Percentiles rank a stretch among this genome's conserved stretches.
These are phyloP conservation scores for Phytophthora cactorum DNA, from an alignment of 352 stramenopile species.

Conservation along the genomic window DNA sequence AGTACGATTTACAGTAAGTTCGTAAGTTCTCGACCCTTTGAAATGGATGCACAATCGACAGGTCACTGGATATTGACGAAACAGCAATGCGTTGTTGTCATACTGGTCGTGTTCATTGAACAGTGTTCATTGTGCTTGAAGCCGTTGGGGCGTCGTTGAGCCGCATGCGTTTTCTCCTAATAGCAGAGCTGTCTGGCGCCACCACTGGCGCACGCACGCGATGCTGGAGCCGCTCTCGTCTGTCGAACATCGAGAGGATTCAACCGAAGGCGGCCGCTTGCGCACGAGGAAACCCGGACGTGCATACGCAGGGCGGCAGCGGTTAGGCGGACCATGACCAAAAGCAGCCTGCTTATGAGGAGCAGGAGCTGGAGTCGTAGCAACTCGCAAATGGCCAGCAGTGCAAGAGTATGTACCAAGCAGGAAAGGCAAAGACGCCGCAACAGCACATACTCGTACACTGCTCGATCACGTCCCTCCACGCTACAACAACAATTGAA, in stretches of 20 bases:
- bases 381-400: neutral
- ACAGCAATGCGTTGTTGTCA: neutral
- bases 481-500: constrained; percentile 15
- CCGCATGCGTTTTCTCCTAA: constrained; percentile 3
- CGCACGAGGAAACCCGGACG: constrained; percentile 9
- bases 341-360: no score
- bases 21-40: neutral
- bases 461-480: no score
- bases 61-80: constrained; percentile 14
- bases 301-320: constrained; percentile 21
- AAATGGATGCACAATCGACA: constrained; percentile 13
- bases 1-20: neutral
- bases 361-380: constrained; percentile 7
- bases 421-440: no score
- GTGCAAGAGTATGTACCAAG: no score
- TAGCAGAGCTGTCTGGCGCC: constrained; percentile 10
- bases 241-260: constrained; percentile 5
- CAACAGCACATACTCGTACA: no score
- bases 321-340: neutral
- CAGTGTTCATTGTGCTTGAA: constrained; percentile 3
- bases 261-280: constrained; percentile 4
- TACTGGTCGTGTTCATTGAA: neutral
- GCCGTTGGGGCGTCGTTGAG: constrained; percentile 12
- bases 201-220: constrained; percentile 11
- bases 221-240: constrained; percentile 7